Conservation (phyloP, 2,329 filamentous ascomycete genomes). For the Colletotrichum noveboracense region DNA sequence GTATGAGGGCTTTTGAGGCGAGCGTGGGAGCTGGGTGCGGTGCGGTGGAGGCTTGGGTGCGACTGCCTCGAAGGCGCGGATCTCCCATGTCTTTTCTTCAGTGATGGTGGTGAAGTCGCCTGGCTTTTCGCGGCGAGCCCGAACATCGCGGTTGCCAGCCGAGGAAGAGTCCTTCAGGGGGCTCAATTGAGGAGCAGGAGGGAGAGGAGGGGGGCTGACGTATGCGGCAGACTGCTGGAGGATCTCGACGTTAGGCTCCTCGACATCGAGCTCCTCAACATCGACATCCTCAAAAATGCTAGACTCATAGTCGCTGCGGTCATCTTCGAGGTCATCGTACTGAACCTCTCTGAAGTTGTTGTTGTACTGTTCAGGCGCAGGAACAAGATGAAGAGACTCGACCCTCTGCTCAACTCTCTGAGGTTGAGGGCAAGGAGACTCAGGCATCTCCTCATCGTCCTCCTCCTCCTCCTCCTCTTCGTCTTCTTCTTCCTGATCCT, state of each 20-base stretch:
- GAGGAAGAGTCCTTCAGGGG: conserved; percentile 50
- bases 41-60: conserved; percentile 36
- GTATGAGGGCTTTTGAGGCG: conserved; percentile 30
- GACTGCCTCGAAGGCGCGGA: conserved; percentile 31
- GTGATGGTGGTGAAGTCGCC: conserved; percentile 50
- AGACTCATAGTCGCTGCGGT: conserved; percentile 41
- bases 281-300: conserved; percentile 51
- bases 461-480: conserved; percentile 20
- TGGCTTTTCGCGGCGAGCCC: conserved; percentile 30
- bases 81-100: conserved; percentile 53
- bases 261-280: conserved; percentile 44
- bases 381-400: conserved; percentile 45
- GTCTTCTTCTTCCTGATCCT: conserved; percentile 20
- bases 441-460: conserved; percentile 10
- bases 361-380: conserved; percentile 30
- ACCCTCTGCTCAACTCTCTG: conserved; percentile 34
- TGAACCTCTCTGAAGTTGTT: neutral
- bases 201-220: conserved; percentile 52
- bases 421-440: conserved; percentile 30
- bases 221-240: conserved; percentile 47
- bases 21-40: conserved; percentile 33
- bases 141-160: conserved; percentile 45
- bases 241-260: conserved; percentile 50
- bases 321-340: conserved; percentile 25
- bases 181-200: conserved; percentile 51